A percentile compares a stretch with the other conserved stretches of the same genome.
Evolutionary conservation across 768 basidiomycete genomes (phyloP).

Genomic region (Leccinum arenicola): DNA sequence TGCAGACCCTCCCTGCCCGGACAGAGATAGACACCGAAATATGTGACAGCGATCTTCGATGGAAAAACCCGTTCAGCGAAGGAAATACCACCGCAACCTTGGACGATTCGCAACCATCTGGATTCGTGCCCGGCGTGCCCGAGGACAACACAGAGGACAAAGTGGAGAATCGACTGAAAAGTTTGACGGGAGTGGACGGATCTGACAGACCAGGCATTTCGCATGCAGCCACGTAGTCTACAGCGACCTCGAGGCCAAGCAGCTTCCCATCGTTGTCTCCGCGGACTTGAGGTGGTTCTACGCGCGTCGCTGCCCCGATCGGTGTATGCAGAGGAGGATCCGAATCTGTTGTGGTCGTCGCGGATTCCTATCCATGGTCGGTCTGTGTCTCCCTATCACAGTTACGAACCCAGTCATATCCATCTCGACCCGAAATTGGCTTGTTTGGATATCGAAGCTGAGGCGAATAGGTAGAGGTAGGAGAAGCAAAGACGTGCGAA

Average conservation of each 20-base stretch:
- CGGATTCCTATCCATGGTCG: conserved; percentile 26
- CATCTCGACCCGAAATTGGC: conserved; percentile 5
- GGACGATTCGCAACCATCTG: conserved; percentile 6
- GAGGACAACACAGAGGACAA: not conserved
- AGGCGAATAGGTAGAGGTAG: not conserved
- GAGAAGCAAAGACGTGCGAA: conserved; percentile 4
- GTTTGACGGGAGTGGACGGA: conserved; percentile 18
- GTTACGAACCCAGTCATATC: conserved; percentile 8
- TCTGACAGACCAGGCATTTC: conserved; percentile 9
- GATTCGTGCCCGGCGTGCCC: not conserved
- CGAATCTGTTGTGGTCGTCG: conserved; percentile 28
- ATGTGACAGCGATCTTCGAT: conserved; percentile 8
- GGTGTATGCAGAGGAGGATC: conserved; percentile 29
- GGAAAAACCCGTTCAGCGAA: conserved; percentile 24
- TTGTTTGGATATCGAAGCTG: conserved; percentile 4
- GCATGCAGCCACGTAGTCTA: not conserved
- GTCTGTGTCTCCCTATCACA: conserved; percentile 22
- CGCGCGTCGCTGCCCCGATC: conserved; percentile 10
- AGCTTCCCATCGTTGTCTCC: conserved; percentile 15
- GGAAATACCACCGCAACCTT: conserved; percentile 21
- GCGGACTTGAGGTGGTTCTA: conserved; percentile 6
- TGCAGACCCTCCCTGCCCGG: conserved; percentile 4
- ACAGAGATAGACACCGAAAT: not conserved
- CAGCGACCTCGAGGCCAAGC: conserved; percentile 8
- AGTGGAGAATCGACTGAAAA: conserved; percentile 9